phyloP scores from a whole-genome alignment of 2,329 filamentous ascomycete species.

The Waltergamsia citrina region DNA sequence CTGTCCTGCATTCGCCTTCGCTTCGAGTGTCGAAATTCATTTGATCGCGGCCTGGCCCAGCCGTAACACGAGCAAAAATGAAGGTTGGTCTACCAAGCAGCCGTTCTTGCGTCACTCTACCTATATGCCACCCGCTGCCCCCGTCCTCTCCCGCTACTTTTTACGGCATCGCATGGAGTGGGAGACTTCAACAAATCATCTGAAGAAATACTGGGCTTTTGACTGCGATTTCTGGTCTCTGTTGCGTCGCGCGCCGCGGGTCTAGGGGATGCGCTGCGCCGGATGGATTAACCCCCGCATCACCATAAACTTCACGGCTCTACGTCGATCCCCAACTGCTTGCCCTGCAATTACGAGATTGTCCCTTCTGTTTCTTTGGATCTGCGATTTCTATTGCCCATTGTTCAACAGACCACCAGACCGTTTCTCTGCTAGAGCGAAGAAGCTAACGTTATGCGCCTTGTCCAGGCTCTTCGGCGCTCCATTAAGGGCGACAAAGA shows the following conservation, averaged over 20 bases:
- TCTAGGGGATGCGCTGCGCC: too few species aligned
- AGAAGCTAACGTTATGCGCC: conserved; percentile 20
- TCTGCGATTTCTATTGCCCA: not conserved
- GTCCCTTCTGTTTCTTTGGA: too few species aligned
- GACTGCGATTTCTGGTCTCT: too few species aligned
- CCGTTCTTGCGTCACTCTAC: not conserved
- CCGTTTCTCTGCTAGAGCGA: not conserved
- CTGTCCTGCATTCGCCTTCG: not conserved
- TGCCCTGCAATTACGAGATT: too few species aligned
- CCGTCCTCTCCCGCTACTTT: not conserved
- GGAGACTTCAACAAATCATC: too few species aligned
- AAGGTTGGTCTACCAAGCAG: conserved; percentile 1
- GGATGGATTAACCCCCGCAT: too few species aligned
- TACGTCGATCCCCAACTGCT: too few species aligned
- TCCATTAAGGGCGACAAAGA: conserved; percentile 88
- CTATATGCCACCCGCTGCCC: not conserved
- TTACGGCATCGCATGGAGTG: not conserved
- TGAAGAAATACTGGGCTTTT: too few species aligned
- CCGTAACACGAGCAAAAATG: conserved; percentile 2
- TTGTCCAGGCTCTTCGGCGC: conserved; percentile 64
- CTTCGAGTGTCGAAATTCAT: conserved; percentile 1
- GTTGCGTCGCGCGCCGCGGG: too few species aligned
- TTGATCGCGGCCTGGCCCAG: not conserved
- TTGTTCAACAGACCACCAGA: not conserved
- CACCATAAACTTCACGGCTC: too few species aligned